Evolutionary conservation across 192 early-diverging fungal species (phyloP), one percentile per base, ranked within the genome.

Genomic region (Umbelopsis isabellina): DNA sequence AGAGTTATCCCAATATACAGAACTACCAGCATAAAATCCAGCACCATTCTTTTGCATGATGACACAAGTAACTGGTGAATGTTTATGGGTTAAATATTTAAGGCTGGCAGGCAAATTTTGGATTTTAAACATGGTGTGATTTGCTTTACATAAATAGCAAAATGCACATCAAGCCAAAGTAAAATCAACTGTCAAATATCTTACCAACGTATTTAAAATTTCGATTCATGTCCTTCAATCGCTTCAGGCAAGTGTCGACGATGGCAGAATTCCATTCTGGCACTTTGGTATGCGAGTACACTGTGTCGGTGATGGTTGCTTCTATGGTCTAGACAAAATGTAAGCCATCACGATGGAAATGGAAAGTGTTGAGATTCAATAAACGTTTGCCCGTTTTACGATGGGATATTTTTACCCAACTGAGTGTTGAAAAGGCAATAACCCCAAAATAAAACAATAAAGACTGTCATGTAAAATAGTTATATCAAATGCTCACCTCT

Each of bases 11-110:
- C 92, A 93, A 79, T 85, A 91, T 69, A 89, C 90, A 30, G 85
- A 87, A 30, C 85, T 89, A 20, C 89, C 89, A 23, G 86, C 84
- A 77, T 93, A 91, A 50, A 93, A 82, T 25, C 92, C 92, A 27
- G 89, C 90, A 13, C 91, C 90, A 77, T 89, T 93, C 75, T 90
- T 91, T 82, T 93, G 91, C 89, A 93, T 88, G 48, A 93, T 92
- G 25, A 91, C 87, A 74, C 91, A 92, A 9, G 90, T 93, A 10
- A 93, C 83, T 85, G 49, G 27, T 21, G 44, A 21, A 65, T 18
- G 25, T 41, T 41, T 41, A 6, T 41, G 37, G 37, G 5, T 41
- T 41, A 41, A 41, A 4, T 41, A 9, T 41, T 41, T 41, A 41
- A 41, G 10, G 10, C 27, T 4, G 37, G 10, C 27, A 41, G 37